phyloP scores from a whole-genome alignment of 352 stramenopile genomes.

The Globisporangium lucens region DNA sequence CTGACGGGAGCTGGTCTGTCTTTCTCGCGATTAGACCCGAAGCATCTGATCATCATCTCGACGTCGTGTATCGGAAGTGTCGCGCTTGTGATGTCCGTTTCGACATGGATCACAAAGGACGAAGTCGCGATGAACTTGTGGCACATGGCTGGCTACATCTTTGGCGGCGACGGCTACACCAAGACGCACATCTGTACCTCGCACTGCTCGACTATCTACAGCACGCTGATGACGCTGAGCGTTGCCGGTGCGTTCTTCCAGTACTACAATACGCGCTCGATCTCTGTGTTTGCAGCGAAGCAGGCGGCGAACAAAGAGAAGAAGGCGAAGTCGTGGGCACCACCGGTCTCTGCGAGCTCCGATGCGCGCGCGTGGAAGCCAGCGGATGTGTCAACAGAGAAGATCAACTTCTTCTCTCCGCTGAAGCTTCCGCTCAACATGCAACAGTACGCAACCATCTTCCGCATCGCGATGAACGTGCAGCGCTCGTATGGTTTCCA shows the following conservation, averaged over 20 bases:
- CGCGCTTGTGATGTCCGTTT: slow-evolving; percentile 66
- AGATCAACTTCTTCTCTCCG: slow-evolving; percentile 81
- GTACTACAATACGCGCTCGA: slow-evolving; percentile 40
- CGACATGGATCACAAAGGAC: slow-evolving; percentile 60
- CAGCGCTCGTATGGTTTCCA: slow-evolving; percentile 85
- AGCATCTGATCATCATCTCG: slow-evolving; percentile 64
- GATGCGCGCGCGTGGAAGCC: slow-evolving; percentile 73
- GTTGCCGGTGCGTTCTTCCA: slow-evolving; percentile 35
- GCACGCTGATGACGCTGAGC: slow-evolving; percentile 43
- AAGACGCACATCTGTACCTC: slow-evolving; percentile 53
- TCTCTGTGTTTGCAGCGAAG: slow-evolving; percentile 33
- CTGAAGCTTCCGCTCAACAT: slow-evolving; percentile 69
- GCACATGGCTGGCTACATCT: slow-evolving; percentile 60
- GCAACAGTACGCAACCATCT: slow-evolving; percentile 83
- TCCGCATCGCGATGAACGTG: slow-evolving; percentile 82
- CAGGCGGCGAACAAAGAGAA: slow-evolving; percentile 17
- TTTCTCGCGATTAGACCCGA: slow-evolving; percentile 37
- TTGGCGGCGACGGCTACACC: slow-evolving; percentile 46
- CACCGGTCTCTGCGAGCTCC: slow-evolving; percentile 69
- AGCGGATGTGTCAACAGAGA: slow-evolving; percentile 34
- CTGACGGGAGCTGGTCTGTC: slow-evolving; percentile 39
- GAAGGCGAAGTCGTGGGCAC: slow-evolving; percentile 23
- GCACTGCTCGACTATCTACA: slow-evolving; percentile 63
- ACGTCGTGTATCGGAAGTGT: slow-evolving; percentile 67
- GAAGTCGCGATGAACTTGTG: slow-evolving; percentile 65